phyloP scores from a whole-genome alignment of 306 rosid species.

The Malus fusca region DNA sequence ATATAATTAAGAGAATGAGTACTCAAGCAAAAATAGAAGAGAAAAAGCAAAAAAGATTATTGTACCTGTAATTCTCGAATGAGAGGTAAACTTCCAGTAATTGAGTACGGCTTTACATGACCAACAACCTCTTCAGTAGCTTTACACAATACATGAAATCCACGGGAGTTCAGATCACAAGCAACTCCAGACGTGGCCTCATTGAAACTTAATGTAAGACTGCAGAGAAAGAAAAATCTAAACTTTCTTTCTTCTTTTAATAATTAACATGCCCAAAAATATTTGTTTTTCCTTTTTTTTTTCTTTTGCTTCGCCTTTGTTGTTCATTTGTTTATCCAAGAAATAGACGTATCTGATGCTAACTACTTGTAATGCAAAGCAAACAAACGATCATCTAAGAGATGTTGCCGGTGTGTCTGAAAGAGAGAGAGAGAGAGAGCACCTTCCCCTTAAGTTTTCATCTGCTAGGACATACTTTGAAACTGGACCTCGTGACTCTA shows the following conservation, averaged over 20 bases:
- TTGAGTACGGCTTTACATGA: conserved; percentile 80
- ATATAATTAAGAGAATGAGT: not conserved
- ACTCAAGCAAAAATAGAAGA: not conserved
- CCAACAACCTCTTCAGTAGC: conserved; percentile 94
- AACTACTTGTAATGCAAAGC: not conserved
- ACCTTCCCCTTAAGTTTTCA: conserved; percentile 79
- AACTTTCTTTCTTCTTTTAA: not conserved
- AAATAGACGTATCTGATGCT: not conserved
- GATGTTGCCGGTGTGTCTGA: not conserved
- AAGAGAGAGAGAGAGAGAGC: conserved; percentile 15
- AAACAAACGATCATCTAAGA: not conserved
- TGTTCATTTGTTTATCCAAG: not conserved
- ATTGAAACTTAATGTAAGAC: conserved; percentile 59
- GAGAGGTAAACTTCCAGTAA: conserved; percentile 87
- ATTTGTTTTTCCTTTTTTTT: no score
- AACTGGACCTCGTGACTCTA: conserved; percentile 81
- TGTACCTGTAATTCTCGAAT: conserved; percentile 87
- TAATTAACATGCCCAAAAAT: not conserved
- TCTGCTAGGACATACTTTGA: conserved; percentile 75
- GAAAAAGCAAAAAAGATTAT: not conserved
- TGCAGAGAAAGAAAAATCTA: conserved; percentile 22
- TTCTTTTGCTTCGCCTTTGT: not conserved
- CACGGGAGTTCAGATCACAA: conserved; percentile 73
- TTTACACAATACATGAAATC: conserved; percentile 74
- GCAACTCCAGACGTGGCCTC: conserved; percentile 80